Conservation (phyloP, 257 asterid genomes). For the Mentha longifolia region DNA sequence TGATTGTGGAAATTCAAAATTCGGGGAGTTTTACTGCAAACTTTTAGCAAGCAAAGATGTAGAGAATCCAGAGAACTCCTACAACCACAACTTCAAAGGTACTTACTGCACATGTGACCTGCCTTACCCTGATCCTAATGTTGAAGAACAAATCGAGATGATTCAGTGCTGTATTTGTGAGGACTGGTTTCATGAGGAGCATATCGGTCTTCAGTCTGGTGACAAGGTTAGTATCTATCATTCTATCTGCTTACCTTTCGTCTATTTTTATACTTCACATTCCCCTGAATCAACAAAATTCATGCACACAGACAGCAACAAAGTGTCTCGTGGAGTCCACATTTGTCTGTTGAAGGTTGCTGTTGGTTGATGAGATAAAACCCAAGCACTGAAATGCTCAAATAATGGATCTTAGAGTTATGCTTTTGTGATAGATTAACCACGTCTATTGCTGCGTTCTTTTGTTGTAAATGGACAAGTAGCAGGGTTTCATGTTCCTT, state of each 20-base stretch:
- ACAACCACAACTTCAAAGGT: constrained; percentile 94
- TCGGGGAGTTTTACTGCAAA: constrained; percentile 89
- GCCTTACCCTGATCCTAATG: constrained; percentile 93
- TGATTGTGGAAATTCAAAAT: constrained; percentile 98
- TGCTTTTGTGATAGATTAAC: neutral
- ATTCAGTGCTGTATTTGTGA: constrained; percentile 95
- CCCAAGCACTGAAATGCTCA: neutral
- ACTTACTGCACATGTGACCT: constrained; percentile 91
- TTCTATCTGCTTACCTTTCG: neutral
- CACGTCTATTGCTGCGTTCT: neutral
- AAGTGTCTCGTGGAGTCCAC: constrained; percentile 10
- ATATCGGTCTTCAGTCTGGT: constrained; percentile 69
- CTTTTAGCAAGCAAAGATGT: constrained; percentile 79
- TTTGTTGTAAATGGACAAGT: neutral
- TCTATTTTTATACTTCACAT: neutral
- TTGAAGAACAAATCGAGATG: constrained; percentile 92
- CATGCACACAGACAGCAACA: neutral
- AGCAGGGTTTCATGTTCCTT: neutral
- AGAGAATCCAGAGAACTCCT: constrained; percentile 65
- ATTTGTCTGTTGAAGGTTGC: neutral
- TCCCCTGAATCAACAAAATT: neutral
- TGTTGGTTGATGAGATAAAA: constrained; percentile 14
- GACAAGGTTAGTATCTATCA: constrained; percentile 59
- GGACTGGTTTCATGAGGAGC: constrained; percentile 99
- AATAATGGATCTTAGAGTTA: constrained; percentile 3